These are phyloP conservation scores for Alternaria burnsii DNA, from an alignment of 2,329 filamentous ascomycete genomes.

Conservation along the genomic window DNA sequence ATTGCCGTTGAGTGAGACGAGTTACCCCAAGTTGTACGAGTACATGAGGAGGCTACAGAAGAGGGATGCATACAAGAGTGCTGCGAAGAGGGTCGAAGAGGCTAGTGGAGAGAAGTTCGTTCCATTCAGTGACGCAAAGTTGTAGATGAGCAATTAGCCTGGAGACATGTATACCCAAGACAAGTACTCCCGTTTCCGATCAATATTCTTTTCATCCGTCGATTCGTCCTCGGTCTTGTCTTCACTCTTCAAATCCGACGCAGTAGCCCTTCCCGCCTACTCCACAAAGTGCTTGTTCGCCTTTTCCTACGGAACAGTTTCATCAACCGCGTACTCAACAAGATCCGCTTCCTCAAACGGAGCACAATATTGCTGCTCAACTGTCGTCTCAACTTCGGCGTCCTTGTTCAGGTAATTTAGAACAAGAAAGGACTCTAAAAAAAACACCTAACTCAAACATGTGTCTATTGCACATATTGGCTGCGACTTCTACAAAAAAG, in stretches of 20 bases:
- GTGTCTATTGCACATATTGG: neutral
- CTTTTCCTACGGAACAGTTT: neutral
- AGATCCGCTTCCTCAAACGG: neutral
- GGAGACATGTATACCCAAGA: neutral
- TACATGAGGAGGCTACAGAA: constrained; percentile 58
- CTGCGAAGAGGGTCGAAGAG: constrained; percentile 61
- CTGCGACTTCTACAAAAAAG: neutral
- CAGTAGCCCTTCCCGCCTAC: neutral
- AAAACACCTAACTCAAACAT: neutral
- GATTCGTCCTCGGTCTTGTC: neutral
- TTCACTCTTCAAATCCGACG: neutral
- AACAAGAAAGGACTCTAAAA: neutral
- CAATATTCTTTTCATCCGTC: neutral
- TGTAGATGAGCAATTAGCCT: neutral
- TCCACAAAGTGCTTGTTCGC: neutral
- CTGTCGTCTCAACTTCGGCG: neutral
- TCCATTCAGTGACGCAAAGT: constrained; percentile 40
- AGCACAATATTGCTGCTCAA: neutral
- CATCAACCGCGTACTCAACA: neutral
- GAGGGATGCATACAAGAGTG: constrained; percentile 56
- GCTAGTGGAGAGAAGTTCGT: constrained; percentile 49
- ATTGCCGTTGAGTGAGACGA: constrained; percentile 51
- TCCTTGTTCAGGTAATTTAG: neutral
- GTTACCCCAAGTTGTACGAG: constrained; percentile 57
- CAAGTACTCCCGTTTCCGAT: neutral